Percentiles rank a stretch among this genome's conserved stretches.
Evolutionary conservation across 2,329 filamentous ascomycete species (phyloP).

Genomic region (Penicillium sp.): DNA sequence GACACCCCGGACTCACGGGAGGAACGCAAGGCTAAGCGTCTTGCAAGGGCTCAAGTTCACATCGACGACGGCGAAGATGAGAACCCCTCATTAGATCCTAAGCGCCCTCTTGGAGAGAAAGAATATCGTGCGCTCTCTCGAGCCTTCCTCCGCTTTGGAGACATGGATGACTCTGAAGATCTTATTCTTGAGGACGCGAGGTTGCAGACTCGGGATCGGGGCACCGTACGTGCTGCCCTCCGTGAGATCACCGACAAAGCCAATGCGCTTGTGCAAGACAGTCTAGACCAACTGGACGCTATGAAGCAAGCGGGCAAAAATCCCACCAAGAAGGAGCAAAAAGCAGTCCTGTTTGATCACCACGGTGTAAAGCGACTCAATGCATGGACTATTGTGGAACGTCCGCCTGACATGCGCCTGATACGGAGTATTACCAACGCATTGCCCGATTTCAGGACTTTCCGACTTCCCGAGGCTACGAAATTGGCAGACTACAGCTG

Average conservation of each 20-base stretch:
- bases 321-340: conserved; percentile 94
- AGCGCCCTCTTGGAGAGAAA: conserved; percentile 85
- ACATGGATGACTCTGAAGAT: conserved; percentile 81
- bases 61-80: conserved; percentile 71
- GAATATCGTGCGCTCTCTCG: conserved; percentile 90
- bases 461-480: conserved; percentile 85
- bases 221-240: conserved; percentile 75
- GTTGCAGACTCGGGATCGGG: conserved; percentile 76
- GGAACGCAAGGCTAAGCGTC: conserved; percentile 69
- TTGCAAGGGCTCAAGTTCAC: conserved; percentile 64
- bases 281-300: conserved; percentile 62
- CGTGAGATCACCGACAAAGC: conserved; percentile 76
- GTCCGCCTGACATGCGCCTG: conserved; percentile 84
- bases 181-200: conserved; percentile 88
- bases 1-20: conserved; percentile 55
- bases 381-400: conserved; percentile 89
- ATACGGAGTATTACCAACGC: conserved; percentile 71
- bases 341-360: conserved; percentile 94
- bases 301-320: conserved; percentile 75
- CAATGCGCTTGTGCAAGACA: conserved; percentile 70
- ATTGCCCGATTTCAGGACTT: conserved; percentile 69
- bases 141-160: conserved; percentile 87
- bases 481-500: conserved; percentile 92
- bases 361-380: conserved; percentile 92
- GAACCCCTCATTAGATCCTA: conserved; percentile 69